These are phyloP conservation scores for Limnanthes douglasii DNA, from an alignment of 345 rosid species.

Conservation along the genomic window DNA sequence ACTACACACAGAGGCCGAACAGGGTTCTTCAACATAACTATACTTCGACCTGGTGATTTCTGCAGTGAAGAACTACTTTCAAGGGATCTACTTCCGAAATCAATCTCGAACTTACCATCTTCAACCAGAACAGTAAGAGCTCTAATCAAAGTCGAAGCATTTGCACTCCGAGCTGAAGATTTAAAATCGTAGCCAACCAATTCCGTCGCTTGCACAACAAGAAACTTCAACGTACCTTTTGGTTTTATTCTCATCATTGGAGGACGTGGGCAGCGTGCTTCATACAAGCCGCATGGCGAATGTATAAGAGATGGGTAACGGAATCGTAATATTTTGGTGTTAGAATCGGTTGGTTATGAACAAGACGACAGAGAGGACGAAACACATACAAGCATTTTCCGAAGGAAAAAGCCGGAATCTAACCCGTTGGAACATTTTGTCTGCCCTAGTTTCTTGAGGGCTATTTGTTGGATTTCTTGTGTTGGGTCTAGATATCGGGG, in stretches of 20 bases:
- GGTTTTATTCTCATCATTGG: constrained; percentile 92
- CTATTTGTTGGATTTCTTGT: no score
- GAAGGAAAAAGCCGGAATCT: no score
- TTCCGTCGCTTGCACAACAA: constrained; percentile 88
- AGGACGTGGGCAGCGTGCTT: constrained; percentile 95
- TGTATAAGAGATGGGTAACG: constrained; percentile 47
- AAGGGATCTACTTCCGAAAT: constrained; percentile 89
- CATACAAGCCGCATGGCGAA: constrained; percentile 87
- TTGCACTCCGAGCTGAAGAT: constrained; percentile 83
- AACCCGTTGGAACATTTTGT: no score
- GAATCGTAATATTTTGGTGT: constrained; percentile 20
- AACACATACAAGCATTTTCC: no score
- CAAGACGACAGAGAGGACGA: constrained; percentile 6
- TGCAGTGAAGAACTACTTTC: constrained; percentile 90
- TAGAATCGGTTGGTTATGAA: no score
- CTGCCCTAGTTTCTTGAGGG: no score
- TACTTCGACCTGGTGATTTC: constrained; percentile 78
- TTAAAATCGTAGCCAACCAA: constrained; percentile 85
- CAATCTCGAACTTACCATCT: constrained; percentile 56
- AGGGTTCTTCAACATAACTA: constrained; percentile 84
- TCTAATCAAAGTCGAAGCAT: constrained; percentile 81
- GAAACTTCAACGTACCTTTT: constrained; percentile 83
- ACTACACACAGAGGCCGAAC: constrained; percentile 89
- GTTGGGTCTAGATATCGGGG: no score
- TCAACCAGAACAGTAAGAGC: constrained; percentile 91